These are phyloP conservation scores for Epicoccum sorghinum DNA, from an alignment of 2,329 filamentous ascomycete genomes.

Conservation along the genomic window DNA sequence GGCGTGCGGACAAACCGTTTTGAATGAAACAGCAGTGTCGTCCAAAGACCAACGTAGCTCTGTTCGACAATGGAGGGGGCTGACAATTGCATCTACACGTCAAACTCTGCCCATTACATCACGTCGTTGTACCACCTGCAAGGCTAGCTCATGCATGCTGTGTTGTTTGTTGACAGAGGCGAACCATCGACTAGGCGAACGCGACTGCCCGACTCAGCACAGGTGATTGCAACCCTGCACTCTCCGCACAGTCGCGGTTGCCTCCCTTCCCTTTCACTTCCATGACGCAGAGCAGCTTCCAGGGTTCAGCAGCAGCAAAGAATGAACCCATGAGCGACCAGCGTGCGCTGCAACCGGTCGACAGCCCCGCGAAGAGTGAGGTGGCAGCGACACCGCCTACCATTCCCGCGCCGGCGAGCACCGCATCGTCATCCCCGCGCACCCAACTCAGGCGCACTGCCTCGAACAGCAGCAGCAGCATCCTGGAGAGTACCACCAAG, in stretches of 20 bases:
- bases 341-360: conserved; percentile 25
- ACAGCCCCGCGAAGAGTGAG: conserved; percentile 30
- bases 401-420: conserved; percentile 27
- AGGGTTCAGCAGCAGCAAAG: conserved; percentile 22
- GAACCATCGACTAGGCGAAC: conserved; percentile 8
- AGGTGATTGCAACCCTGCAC: conserved; percentile 7
- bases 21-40: conserved; percentile 18
- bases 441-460: conserved; percentile 18
- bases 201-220: conserved; percentile 17
- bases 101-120: conserved; percentile 2
- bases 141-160: conserved; percentile 16
- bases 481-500: conserved; percentile 33
- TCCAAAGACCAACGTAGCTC: conserved; percentile 1
- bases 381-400: conserved; percentile 14
- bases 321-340: conserved; percentile 36
- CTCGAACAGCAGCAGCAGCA: conserved; percentile 17
- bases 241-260: conserved; percentile 21
- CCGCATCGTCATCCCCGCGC: conserved; percentile 22
- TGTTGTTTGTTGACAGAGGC: conserved; percentile 19
- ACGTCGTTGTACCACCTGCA: conserved; percentile 13
- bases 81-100: conserved; percentile 9
- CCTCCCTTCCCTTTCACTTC: conserved; percentile 11
- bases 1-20: conserved; percentile 7
- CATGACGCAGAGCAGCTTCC: conserved; percentile 26
- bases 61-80: conserved; percentile 6